A percentile compares a stretch with the other conserved stretches of the same genome.
These are phyloP conservation scores for Candida patagonica DNA, from an alignment of 805 yeast genomes.

Conservation along the genomic window DNA sequence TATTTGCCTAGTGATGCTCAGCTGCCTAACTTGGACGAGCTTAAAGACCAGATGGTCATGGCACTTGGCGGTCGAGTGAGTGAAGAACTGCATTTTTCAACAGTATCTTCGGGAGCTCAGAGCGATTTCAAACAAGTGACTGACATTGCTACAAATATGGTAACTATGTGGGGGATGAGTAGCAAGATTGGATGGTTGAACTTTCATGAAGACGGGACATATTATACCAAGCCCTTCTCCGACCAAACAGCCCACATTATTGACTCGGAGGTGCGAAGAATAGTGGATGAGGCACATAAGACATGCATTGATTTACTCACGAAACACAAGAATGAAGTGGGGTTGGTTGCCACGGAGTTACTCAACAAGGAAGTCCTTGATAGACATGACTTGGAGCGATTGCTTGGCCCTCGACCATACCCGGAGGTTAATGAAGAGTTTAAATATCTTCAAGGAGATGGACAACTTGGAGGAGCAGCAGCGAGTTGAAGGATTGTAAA, in stretches of 20 bases:
- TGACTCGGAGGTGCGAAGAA: conserved; percentile 73
- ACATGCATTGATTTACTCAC: conserved; percentile 59
- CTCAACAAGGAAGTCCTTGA: conserved; percentile 82
- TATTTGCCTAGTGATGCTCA: conserved; percentile 91
- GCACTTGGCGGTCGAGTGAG: conserved; percentile 95
- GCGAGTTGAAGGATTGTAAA: no score
- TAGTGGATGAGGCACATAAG: conserved; percentile 66
- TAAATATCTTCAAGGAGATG: conserved; percentile 38
- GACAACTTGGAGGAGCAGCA: conserved; percentile 1
- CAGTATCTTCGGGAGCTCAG: conserved; percentile 94
- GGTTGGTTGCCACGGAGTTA: conserved; percentile 77
- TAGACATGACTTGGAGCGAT: conserved; percentile 84
- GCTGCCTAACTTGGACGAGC: conserved; percentile 65
- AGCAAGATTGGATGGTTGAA: conserved; percentile 73
- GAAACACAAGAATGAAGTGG: conserved; percentile 68
- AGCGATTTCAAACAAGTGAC: conserved; percentile 97
- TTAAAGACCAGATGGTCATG: conserved; percentile 89
- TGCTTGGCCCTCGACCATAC: conserved; percentile 88
- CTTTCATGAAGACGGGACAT: conserved; percentile 60
- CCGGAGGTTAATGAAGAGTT: conserved; percentile 86
- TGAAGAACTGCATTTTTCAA: conserved; percentile 83
- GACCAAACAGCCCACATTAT: conserved; percentile 76
- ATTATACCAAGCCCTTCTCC: conserved; percentile 76
- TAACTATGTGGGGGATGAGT: conserved; percentile 87
- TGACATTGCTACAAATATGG: conserved; percentile 88